Base-by-base conservation (phyloP, 441 rosid species). In the Erodium moschatum region DNA sequence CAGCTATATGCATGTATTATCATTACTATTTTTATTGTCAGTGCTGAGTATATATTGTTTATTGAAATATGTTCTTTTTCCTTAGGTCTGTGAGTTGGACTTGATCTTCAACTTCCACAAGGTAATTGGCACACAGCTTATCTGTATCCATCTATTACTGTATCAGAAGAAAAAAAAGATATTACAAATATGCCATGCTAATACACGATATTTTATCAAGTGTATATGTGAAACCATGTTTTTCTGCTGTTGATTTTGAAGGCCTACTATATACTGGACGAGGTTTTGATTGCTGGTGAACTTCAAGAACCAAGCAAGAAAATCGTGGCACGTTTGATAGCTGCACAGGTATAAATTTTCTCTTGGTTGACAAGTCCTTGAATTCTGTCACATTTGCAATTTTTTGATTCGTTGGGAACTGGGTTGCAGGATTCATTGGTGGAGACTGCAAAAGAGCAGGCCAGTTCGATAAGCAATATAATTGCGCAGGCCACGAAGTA, bases 231-330 rank as follows among this genome's bases (percentile, higher is more conserved):
- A 33, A 33, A 33, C 38, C 38, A 33, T 46, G 15, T 13, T 44
- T 63, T 68, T 18, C 11, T 70, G 42, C 70, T 56, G 21, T 71
- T 73, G n/a, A 66, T 54, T 33, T 74, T 38, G 50, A 65, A 89
- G 96, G 96, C 94, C 35, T 88, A 90, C 66, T 86, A 88, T 70
- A 72, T 86, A 82, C 70, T 90, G 87, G 96, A 90, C 73, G 96
- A 90, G 78, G 74, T 90, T 68, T 75, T 95, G 83, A 87, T 95
- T 65, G 99, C 97, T 5, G 99, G 99, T 2, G 97, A 95, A 76
- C 98, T 95, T 75, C 99, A 95, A 81, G 99, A 92, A 74, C 76
- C 99, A 0, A 95, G 99, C 91, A 92, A 95, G 91, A 95, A 90
- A 80, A 90, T 89, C 19, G 85, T 92, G 48, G 93, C 96, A 10